phyloP scores from a whole-genome alignment of 2,329 filamentous ascomycete genomes.

The Monosporascus ibericus region DNA sequence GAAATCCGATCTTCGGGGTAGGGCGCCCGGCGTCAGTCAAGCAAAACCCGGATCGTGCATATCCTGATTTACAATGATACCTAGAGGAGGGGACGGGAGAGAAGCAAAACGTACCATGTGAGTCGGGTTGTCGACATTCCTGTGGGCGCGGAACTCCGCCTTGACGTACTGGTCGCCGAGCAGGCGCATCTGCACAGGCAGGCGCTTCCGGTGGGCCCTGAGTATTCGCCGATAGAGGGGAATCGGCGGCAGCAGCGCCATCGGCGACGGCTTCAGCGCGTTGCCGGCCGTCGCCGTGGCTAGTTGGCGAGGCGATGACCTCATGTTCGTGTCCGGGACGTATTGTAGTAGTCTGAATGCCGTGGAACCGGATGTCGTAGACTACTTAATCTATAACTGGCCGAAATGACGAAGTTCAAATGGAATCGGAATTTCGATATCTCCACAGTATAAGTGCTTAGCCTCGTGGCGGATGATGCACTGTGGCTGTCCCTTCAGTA shows the following conservation, averaged over 20 bases:
- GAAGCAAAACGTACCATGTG: slow-evolving; percentile 62
- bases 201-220: slow-evolving; percentile 74
- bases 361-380: not conserved
- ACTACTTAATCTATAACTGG: no score
- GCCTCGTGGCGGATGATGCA: not conserved
- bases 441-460: not conserved
- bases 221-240: slow-evolving; percentile 84
- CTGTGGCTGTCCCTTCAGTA: not conserved
- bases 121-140: slow-evolving; percentile 78
- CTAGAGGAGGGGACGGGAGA: not conserved
- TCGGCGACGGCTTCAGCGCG: slow-evolving; percentile 22
- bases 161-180: slow-evolving; percentile 92
- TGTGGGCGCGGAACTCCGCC: slow-evolving; percentile 82
- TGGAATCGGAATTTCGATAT: not conserved
- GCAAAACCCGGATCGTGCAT: not conserved
- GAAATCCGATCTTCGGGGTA: slow-evolving; percentile 71
- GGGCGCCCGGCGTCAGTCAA: not conserved
- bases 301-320: slow-evolving; percentile 15
- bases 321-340: slow-evolving; percentile 25
- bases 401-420: not conserved
- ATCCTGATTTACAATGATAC: not conserved
- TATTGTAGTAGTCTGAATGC: not conserved
- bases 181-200: slow-evolving; percentile 68
- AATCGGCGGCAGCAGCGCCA: slow-evolving; percentile 79
- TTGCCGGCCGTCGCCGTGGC: slow-evolving; percentile 19